Conservation (phyloP, 345 rosid genomes). For the Acer negundo region DNA sequence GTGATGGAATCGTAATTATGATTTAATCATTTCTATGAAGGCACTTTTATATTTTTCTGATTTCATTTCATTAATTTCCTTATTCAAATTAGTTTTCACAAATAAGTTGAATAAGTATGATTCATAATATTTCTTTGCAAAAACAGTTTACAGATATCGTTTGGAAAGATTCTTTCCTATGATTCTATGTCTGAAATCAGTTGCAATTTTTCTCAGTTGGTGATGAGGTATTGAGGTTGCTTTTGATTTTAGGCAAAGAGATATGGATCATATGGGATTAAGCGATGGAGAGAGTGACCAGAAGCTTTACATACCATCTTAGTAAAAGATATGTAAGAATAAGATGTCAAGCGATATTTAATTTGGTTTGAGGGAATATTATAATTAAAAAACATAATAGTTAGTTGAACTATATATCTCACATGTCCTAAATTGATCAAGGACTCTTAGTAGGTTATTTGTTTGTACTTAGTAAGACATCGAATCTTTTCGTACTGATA, state of each 20-base stretch:
- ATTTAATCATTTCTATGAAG: neutral
- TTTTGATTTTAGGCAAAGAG: conserved; percentile 1
- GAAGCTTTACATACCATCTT: neutral
- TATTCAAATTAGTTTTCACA: neutral
- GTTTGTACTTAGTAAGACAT: neutral
- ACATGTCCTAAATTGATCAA: neutral
- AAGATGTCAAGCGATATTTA: neutral
- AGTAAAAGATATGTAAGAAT: neutral
- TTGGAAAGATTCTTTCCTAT: neutral
- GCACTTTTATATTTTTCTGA: neutral
- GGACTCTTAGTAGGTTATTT: neutral
- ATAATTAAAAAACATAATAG: neutral
- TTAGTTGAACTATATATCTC: too few relatives aligned
- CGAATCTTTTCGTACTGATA: neutral
- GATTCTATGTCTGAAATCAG: neutral
- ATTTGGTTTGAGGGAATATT: neutral
- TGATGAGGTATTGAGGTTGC: neutral
- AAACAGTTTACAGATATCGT: neutral
- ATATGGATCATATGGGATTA: neutral
- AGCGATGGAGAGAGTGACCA: too few relatives aligned
- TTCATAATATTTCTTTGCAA: neutral
- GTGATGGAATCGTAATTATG: neutral
- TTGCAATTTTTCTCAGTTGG: neutral
- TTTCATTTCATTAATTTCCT: neutral
- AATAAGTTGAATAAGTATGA: neutral